Evolutionary conservation across 768 basidiomycete species (phyloP).

Genomic region (Phlebiopsis gigantea): DNA sequence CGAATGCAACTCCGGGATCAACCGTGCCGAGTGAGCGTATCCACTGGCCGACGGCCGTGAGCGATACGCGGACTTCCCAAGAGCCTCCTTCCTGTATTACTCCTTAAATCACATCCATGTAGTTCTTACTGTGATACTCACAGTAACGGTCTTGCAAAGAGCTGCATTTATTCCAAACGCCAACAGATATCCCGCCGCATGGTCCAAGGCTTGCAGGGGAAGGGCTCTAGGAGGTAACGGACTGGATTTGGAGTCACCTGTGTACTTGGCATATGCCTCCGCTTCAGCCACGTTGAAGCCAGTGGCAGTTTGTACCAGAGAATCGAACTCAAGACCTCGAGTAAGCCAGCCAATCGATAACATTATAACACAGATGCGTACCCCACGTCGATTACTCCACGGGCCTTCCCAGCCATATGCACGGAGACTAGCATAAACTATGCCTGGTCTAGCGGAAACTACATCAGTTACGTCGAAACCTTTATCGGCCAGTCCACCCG

Average conservation of each 20-base stretch:
- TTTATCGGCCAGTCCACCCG: slow-evolving; percentile 40
- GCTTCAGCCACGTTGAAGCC: slow-evolving; percentile 59
- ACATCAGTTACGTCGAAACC: slow-evolving; percentile 44
- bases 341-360: neutral
- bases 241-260: slow-evolving; percentile 9
- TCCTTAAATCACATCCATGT: too few relatives aligned
- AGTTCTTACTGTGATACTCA: too few relatives aligned
- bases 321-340: slow-evolving; percentile 45
- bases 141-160: slow-evolving; percentile 45
- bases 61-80: slow-evolving; percentile 55
- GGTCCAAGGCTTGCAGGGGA: slow-evolving; percentile 57
- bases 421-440: slow-evolving; percentile 48
- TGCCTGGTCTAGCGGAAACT: slow-evolving; percentile 33
- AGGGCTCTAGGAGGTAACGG: slow-evolving; percentile 30
- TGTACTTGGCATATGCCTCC: slow-evolving; percentile 35
- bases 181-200: slow-evolving; percentile 53
- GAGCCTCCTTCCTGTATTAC: slow-evolving; percentile 57
- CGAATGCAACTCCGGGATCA: slow-evolving; percentile 36
- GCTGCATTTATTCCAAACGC: slow-evolving; percentile 56
- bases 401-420: slow-evolving; percentile 58
- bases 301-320: slow-evolving; percentile 55
- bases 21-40: slow-evolving; percentile 48
- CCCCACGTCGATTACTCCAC: slow-evolving; percentile 49
- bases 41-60: slow-evolving; percentile 53
- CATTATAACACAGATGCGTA: slow-evolving; percentile 20